Percentiles rank a stretch among this genome's conserved stretches.
Conservation (phyloP, 1,139 yeast species). For the Hanseniaspora gamundiae region DNA sequence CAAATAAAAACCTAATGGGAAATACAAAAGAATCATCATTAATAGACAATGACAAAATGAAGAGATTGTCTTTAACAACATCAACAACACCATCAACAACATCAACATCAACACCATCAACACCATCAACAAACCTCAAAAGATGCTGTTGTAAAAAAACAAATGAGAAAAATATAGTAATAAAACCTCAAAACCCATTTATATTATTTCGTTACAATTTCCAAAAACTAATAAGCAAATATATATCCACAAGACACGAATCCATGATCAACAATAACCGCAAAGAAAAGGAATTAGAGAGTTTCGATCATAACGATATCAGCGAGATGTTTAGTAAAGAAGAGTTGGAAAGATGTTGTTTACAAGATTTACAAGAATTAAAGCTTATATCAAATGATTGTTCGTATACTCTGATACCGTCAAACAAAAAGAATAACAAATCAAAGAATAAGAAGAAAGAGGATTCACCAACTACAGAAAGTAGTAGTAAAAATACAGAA, state of each 20-base stretch:
- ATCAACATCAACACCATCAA: background rate
- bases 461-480: background rate
- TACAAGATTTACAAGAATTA: background rate
- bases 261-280: background rate
- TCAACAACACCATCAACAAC: too few relatives aligned
- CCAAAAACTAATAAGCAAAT: background rate
- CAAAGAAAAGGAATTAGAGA: background rate
- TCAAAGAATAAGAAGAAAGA: background rate
- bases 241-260: background rate
- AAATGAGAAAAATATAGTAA: background rate
- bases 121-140: background rate
- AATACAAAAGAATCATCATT: too few relatives aligned
- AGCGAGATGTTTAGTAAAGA: background rate
- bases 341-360: background rate
- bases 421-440: background rate
- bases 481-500: background rate
- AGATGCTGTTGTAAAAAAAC: constrained; percentile 1
- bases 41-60: too few relatives aligned
- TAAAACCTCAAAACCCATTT: constrained; percentile 1
- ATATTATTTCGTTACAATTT: background rate
- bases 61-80: too few relatives aligned
- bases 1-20: too few relatives aligned
- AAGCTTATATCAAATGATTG: background rate
- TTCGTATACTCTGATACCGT: background rate
- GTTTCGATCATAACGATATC: background rate